Evolutionary conservation across 805 yeast genomes (phyloP), one percentile per base, ranked within the genome.

Genomic region (Lipomyces anomalus): DNA sequence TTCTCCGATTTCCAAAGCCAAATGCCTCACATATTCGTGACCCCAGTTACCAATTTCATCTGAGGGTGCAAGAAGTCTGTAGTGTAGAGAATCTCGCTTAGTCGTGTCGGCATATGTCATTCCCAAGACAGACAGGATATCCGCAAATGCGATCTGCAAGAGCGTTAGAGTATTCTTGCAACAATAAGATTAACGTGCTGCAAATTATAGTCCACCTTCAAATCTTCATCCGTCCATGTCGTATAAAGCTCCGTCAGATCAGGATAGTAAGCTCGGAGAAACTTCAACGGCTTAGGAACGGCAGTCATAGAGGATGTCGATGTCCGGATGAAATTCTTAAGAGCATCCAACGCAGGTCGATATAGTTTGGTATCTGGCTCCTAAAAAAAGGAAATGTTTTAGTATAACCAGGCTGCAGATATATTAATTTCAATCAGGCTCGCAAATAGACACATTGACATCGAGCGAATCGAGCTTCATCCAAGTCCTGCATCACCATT

Each of bases 261-360:
- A 18, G 82, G 80, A 62, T 82, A 92, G 60, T 80, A 85, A 5
- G 97, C 95, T 60, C 95, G 79, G 54, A 92, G 74, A 63, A 92
- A 92, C 70, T 92, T 94, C 68, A 92, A 76, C 4, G 99, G 99
- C 67, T 92, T 92, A 32, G 99, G 99, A 42, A 92, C 98, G 2
- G 99, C 99, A 1, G 98, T 92, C 97, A 92, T 92, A 6, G 97
- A 89, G 32, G 96, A 85, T 2, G 99, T 92, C 9, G 97, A 84
- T 44, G 92, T 94, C 55, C 86, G 79, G 59, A 92, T 89, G 58
- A 78, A 78, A 40, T 73, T 76, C 61, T 87, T 88, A 64, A 92
- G 74, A 42, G 80, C 72, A 35, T 73, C 72, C 57, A 92, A 72
- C n/a, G 87, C 75, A 9, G 78, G 68, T 29, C 67, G 67, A 61